Evolutionary conservation across 1,139 yeast species (phyloP).

Genomic region (Saccharomyces hybrid): DNA sequence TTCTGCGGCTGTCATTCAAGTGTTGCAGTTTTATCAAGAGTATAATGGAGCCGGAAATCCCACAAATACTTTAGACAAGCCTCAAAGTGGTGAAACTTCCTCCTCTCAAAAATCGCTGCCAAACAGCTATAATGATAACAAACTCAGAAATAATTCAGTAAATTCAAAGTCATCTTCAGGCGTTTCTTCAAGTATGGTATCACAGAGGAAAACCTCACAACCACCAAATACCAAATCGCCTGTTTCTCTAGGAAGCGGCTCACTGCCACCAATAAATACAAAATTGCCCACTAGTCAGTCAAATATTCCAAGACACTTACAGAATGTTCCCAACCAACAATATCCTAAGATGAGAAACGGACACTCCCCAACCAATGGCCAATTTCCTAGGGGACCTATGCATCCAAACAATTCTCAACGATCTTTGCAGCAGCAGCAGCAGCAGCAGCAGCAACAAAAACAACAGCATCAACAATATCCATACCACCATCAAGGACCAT

Average conservation of each 20-base stretch:
- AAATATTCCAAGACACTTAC: neutral
- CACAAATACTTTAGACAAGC: neutral
- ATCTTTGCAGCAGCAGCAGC: conserved; percentile 4
- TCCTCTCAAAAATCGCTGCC: neutral
- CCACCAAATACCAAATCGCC: conserved; percentile 32
- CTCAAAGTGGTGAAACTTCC: neutral
- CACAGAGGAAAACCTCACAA: conserved; percentile 40
- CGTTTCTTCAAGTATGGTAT: neutral
- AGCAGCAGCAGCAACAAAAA: conserved; percentile 3
- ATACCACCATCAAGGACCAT: conserved; percentile 1
- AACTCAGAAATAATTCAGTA: neutral
- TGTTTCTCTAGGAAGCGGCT: neutral
- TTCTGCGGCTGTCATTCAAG: conserved; percentile 85
- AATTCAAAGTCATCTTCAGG: neutral
- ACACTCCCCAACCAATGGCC: conserved; percentile 2
- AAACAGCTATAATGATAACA: neutral
- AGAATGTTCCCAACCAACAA: neutral
- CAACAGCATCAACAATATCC: conserved; percentile 1
- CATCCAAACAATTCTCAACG: neutral
- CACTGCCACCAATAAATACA: neutral
- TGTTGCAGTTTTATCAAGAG: conserved; percentile 69
- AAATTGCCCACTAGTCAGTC: neutral
- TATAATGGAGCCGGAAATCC: conserved; percentile 16
- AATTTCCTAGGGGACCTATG: neutral
- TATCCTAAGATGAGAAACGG: conserved; percentile 3